Conservation (phyloP, 1,284 basidiomycete genomes). For the Trametes pubescens region DNA sequence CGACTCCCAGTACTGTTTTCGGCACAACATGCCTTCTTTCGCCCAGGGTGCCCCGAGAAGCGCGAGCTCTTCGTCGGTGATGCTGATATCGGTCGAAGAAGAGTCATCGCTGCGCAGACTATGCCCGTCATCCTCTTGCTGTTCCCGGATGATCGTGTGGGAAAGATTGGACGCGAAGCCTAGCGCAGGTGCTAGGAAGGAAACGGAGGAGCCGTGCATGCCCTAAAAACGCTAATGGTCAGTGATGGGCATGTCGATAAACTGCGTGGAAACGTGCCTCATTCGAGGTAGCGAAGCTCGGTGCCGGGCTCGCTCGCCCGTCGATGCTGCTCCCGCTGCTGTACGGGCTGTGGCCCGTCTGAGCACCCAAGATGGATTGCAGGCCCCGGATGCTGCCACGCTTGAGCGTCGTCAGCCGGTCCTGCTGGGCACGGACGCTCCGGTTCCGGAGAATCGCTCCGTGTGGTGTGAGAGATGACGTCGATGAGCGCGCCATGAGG, state of each 20-base stretch:
- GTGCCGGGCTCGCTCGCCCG: conserved; percentile 88
- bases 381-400: conserved; percentile 89
- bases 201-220: conserved; percentile 45
- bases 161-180: conserved; percentile 97
- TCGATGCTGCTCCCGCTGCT: conserved; percentile 85
- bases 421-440: conserved; percentile 68
- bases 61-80: conserved; percentile 94
- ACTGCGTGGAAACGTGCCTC: conserved; percentile 60
- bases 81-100: conserved; percentile 72
- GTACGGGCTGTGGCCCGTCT: conserved; percentile 70
- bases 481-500: conserved; percentile 53
- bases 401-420: conserved; percentile 82
- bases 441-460: conserved; percentile 67
- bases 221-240: conserved; percentile 39
- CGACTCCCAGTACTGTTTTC: conserved; percentile 94
- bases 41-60: conserved; percentile 97
- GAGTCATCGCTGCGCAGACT: conserved; percentile 72
- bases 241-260: conserved; percentile 8
- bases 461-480: conserved; percentile 59
- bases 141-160: conserved; percentile 94
- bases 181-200: conserved; percentile 80
- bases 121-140: conserved; percentile 89
- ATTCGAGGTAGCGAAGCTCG: conserved; percentile 86
- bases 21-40: conserved; percentile 94
- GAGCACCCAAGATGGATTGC: conserved; percentile 76